Evolutionary conservation across 2,329 filamentous ascomycete species (phyloP), one percentile per base, ranked within the genome.

Genomic region (Clonostachys solani): DNA sequence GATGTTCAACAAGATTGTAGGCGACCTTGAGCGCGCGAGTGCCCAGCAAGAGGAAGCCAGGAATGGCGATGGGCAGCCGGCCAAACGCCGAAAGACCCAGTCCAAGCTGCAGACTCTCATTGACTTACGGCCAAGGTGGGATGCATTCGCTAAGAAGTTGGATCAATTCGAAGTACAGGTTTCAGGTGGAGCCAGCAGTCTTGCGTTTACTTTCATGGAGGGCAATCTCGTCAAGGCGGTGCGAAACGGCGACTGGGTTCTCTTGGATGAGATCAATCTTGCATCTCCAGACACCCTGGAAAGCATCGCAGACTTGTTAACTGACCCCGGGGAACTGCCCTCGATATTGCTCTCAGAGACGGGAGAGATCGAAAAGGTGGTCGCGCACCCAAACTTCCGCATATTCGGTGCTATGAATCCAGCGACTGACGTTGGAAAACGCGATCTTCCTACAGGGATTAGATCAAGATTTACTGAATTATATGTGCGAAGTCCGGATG

Each of bases 401-500:
- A 88, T 99, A 13, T 99, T 99, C 61, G 95, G 89, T 45, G 94
- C 95, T 29, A 99, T 99, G 94, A 99, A 99, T 60, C 94, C 94
- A 33, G 94, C 94, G 6, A 99, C 94, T 4, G 94, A 99, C 70
- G 84, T 96, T 47, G 94, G 95, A 50, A 99, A 99, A 69, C 86
- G 92, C 47, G 94, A 99, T 64, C 73, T 99, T 15, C 91, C 92
- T 1, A 83, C 89, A 47, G 92, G 92, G 2, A 82, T 97, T 40
- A 80, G 92, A 47, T 95, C 92, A 9, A 82, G 92, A 43, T 99
- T 99, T 61, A 97, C 94, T 0, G 94, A 99, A 65, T 76, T 99
- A 18, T 99, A 95, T 61, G 91, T 99, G 19, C 83, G 89, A 47
- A 94, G 90, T 55, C 92, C 94, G 0, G 94, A 99, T 61, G 83